phyloP scores from a whole-genome alignment of 139 green algal species.

The Parachlorella kessleri region DNA sequence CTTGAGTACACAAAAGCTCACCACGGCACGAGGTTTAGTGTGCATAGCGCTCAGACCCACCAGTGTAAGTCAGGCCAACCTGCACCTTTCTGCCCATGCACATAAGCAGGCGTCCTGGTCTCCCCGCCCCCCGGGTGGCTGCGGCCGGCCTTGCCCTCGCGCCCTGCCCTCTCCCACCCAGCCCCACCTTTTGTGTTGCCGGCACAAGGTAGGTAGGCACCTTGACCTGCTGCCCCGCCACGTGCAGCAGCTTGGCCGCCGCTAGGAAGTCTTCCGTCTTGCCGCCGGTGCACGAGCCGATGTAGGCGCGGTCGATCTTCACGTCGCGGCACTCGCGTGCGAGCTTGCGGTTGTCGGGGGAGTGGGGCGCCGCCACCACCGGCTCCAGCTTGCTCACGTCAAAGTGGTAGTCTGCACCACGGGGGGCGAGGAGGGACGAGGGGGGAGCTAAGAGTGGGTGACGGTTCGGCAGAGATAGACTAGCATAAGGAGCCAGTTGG shows the following conservation, averaged over 20 bases:
- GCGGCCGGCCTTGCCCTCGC: too few relatives aligned
- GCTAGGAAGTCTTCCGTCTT: conserved; percentile 97
- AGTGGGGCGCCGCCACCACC: conserved; percentile 93
- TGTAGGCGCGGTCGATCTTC: conserved; percentile 96
- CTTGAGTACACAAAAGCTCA: too few relatives aligned
- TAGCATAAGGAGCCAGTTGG: too few relatives aligned
- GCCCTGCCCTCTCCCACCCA: neutral
- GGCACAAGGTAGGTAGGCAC: conserved; percentile 96
- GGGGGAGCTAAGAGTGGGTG: too few relatives aligned
- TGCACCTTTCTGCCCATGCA: neutral
- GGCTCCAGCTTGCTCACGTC: conserved; percentile 95
- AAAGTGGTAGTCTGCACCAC: conserved; percentile 59
- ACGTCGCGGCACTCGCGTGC: conserved; percentile 84
- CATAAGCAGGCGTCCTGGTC: too few relatives aligned
- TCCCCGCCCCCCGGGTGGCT: neutral
- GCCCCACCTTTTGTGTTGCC: conserved; percentile 88
- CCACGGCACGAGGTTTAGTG: too few relatives aligned
- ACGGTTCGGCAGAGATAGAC: too few relatives aligned
- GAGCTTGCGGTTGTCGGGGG: conserved; percentile 93
- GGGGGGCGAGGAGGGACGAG: too few relatives aligned
- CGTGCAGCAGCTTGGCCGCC: conserved; percentile 89
- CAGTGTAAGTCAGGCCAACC: too few relatives aligned
- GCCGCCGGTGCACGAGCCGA: conserved; percentile 87
- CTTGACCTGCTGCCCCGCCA: conserved; percentile 80
- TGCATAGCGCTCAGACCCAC: too few relatives aligned